phyloP scores from a whole-genome alignment of 768 basidiomycete genomes.

The Leccinum imitatum region DNA sequence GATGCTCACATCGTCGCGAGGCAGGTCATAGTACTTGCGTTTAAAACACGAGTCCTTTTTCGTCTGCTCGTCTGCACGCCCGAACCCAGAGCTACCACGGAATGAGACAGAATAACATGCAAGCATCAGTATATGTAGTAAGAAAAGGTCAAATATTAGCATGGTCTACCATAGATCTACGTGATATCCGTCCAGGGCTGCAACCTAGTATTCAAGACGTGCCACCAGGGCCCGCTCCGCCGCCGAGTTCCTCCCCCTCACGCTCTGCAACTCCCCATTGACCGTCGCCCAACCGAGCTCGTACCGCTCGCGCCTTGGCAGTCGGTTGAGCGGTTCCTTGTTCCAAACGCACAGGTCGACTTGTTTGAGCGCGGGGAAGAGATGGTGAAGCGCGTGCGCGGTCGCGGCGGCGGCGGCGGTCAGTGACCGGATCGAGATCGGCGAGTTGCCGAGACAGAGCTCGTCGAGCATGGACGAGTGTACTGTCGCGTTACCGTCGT shows the following conservation, averaged over 20 bases:
- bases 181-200: no score
- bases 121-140: no score
- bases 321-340: conserved; percentile 10
- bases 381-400: conserved; percentile 6
- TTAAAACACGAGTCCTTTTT: background rate
- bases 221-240: background rate
- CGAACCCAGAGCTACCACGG: no score
- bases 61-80: no score
- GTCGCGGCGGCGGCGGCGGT: conserved; percentile 9
- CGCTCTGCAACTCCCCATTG: conserved; percentile 12
- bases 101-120: background rate
- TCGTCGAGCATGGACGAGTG: conserved; percentile 4
- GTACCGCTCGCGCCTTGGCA: conserved; percentile 13
- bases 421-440: conserved; percentile 8
- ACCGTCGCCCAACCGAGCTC: conserved; percentile 19
- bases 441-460: conserved; percentile 26
- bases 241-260: background rate
- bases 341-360: conserved; percentile 24
- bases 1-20: background rate
- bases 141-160: background rate
- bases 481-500: background rate
- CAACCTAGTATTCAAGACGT: background rate
- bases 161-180: background rate
- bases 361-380: conserved; percentile 21
- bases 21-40: background rate